phyloP scores from a whole-genome alignment of 495 filamentous ascomycete genomes.

The Durotheca rogersii region DNA sequence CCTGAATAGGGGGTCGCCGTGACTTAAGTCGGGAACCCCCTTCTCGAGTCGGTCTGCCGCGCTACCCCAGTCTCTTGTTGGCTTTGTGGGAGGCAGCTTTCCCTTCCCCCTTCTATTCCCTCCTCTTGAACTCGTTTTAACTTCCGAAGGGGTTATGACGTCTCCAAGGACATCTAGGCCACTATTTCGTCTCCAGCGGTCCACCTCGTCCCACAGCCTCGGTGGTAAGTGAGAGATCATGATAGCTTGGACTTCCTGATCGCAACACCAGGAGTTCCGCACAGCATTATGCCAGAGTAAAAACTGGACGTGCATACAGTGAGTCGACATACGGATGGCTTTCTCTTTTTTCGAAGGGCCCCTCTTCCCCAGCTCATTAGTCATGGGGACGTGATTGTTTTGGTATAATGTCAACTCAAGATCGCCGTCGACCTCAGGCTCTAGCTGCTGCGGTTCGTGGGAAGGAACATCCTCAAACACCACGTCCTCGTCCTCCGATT shows the following conservation, averaged over 20 bases:
- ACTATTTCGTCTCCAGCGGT: constrained; percentile 68
- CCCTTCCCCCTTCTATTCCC: constrained; percentile 47
- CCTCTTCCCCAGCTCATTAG: constrained; percentile 70
- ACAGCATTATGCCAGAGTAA: constrained; percentile 86
- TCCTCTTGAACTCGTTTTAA: constrained; percentile 40
- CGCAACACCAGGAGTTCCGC: constrained; percentile 84
- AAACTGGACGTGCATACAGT: constrained; percentile 86
- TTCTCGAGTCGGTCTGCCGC: constrained; percentile 67
- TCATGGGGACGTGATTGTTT: constrained; percentile 54
- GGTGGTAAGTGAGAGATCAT: constrained; percentile 69
- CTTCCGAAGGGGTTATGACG: constrained; percentile 31
- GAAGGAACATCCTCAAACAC: constrained; percentile 86
- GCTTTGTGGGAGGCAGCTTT: constrained; percentile 46
- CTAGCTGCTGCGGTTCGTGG: constrained; percentile 33
- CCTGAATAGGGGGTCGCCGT: constrained; percentile 79
- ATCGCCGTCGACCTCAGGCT: constrained; percentile 50
- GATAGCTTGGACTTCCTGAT: constrained; percentile 73
- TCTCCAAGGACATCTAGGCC: constrained; percentile 56
- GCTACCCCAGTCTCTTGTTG: constrained; percentile 71
- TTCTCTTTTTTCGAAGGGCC: constrained; percentile 83
- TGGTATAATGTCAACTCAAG: constrained; percentile 74
- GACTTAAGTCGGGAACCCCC: constrained; percentile 67
- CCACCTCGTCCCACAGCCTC: constrained; percentile 66
- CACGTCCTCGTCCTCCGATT: constrained; percentile 62
- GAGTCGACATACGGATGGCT: constrained; percentile 70